Percentiles rank a stretch among this genome's conserved stretches.
Conservation (phyloP, 176 grass and related monocot species). For the Eleusine indica region DNA sequence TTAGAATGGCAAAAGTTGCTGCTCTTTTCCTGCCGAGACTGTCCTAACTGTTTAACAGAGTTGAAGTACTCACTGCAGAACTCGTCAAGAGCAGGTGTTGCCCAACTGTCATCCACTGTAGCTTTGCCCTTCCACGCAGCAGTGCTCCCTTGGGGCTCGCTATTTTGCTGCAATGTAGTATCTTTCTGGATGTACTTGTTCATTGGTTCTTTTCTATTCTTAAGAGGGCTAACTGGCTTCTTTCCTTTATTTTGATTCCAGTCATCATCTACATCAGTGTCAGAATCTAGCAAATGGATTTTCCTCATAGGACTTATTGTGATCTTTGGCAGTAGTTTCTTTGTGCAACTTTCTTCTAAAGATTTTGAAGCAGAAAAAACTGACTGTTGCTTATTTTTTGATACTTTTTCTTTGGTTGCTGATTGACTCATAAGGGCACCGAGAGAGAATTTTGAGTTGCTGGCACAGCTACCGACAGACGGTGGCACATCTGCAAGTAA, state of each 20-base stretch:
- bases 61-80: conserved; percentile 88
- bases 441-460: conserved; percentile 68
- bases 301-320: conserved; percentile 76
- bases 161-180: conserved; percentile 28
- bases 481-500: conserved; percentile 57
- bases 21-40: conserved; percentile 36
- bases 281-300: conserved; percentile 80
- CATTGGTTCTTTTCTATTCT: conserved; percentile 33
- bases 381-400: conserved; percentile 45
- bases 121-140: background rate
- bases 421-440: conserved; percentile 58
- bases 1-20: conserved; percentile 41
- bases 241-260: conserved; percentile 39
- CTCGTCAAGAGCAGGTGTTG: conserved; percentile 81
- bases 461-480: conserved; percentile 50
- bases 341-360: conserved; percentile 72
- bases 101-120: conserved; percentile 49
- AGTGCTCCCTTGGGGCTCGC: conserved; percentile 29
- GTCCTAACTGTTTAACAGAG: conserved; percentile 46
- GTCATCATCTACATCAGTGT: conserved; percentile 75
- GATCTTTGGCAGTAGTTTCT: conserved; percentile 67
- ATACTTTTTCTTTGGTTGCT: conserved; percentile 45
- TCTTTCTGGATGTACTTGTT: conserved; percentile 37
- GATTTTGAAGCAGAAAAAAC: conserved; percentile 49
- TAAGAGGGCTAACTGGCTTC: conserved; percentile 29